Percentiles rank a stretch among this genome's conserved stretches.
These are phyloP conservation scores for Ceratocystis smalleyi DNA, from an alignment of 2,329 filamentous ascomycete genomes.

Conservation along the genomic window DNA sequence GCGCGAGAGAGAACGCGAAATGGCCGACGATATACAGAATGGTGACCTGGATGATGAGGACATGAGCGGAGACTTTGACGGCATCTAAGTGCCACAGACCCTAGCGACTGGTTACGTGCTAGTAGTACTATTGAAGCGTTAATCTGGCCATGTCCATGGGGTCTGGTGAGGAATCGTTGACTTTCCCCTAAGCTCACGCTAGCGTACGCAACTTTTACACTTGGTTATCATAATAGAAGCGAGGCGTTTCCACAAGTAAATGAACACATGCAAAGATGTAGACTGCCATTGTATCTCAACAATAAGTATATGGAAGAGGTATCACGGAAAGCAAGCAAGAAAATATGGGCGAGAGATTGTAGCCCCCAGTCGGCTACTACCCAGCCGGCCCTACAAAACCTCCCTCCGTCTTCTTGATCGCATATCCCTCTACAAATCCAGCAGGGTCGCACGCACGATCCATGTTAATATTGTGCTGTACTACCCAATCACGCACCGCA, in stretches of 20 bases:
- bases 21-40: slow-evolving; percentile 98
- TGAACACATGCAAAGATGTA: background rate
- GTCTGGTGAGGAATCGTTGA: background rate
- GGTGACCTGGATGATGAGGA: slow-evolving; percentile 95
- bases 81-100: slow-evolving; percentile 49
- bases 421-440: slow-evolving; percentile 58
- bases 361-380: no score
- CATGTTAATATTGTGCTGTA: slow-evolving; percentile 44
- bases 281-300: background rate
- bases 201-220: slow-evolving; percentile 8
- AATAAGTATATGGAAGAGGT: background rate
- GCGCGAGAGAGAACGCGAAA: slow-evolving; percentile 85
- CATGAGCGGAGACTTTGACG: slow-evolving; percentile 88
- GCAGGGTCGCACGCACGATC: slow-evolving; percentile 53
- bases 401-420: slow-evolving; percentile 26
- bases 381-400: background rate
- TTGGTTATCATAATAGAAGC: slow-evolving; percentile 12
- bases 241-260: slow-evolving; percentile 4
- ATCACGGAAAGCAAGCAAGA: background rate
- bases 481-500: slow-evolving; percentile 50
- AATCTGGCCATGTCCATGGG: background rate
- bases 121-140: background rate
- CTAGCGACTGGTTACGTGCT: background rate
- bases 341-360: background rate
- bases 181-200: background rate